Evolutionary conservation across 2,329 filamentous ascomycete genomes (phyloP), one percentile per base, ranked within the genome.

Genomic region (Pseudocercospora crystallina): DNA sequence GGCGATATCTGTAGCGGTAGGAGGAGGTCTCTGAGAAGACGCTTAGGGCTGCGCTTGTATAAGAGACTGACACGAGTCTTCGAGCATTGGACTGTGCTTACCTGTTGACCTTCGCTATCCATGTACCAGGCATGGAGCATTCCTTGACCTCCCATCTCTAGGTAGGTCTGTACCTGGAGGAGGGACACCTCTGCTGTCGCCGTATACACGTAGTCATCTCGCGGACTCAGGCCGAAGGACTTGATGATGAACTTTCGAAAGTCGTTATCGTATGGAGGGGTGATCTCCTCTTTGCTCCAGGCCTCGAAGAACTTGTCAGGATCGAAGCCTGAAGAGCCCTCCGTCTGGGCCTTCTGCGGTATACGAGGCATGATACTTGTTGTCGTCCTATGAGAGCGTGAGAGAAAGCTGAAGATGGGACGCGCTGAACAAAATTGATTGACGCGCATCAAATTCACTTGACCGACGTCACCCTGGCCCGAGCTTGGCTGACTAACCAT

Each of bases 1-100:
- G 37, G 79, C 75, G 49, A 86, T 78, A 61, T 90, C 87, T 47
- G 76, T 59, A 38, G 69, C 69, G 1, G 79, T 72, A 5, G 83
- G 83, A 5, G 79, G 71, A 7, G 58, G 53, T 49, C 63, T 65
- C 64, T 71, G 59, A 36, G 38, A 43, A 49, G 45, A 37, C n/a
- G 35, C 45, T 59, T 50, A 58, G 58, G 52, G 34, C 54, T 58
- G 65, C 51, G 43, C 43, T 44, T 33, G 20, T 20, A 59, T 56
- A 43, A 54, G 56, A 52, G 35, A 46, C 13, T 35, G 41, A 56
- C 47, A 58, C 52, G 56, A 47, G 43, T 33, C 40, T 35, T 34
- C 15, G 10, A 32, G 31, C 13, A 7, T 20, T 13, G 10, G 17
- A 12, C 26, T 34, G 29, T 41, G 39, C 57, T 65, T 70, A 67